These are phyloP conservation scores for Populus alba DNA, from an alignment of 345 rosid genomes.

Conservation along the genomic window DNA sequence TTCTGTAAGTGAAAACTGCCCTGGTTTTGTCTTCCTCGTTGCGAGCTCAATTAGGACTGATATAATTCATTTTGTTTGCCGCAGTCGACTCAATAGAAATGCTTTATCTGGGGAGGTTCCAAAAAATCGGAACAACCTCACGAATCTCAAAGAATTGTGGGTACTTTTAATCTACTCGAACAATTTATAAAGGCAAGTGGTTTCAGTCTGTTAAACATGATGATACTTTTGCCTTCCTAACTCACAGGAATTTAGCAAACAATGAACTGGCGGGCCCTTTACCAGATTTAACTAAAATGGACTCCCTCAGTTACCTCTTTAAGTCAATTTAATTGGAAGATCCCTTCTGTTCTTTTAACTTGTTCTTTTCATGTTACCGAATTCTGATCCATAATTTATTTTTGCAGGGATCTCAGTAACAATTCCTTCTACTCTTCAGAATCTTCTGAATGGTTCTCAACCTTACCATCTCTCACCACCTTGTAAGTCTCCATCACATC, in stretches of 20 bases:
- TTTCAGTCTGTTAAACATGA: background rate
- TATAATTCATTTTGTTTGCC: constrained; percentile 18
- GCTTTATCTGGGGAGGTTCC: constrained; percentile 59
- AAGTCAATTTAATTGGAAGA: constrained; percentile 21
- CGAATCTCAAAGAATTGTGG: constrained; percentile 66
- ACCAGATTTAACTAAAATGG: constrained; percentile 70
- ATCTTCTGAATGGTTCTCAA: constrained; percentile 80
- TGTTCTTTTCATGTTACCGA: background rate
- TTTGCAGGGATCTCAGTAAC: constrained; percentile 80
- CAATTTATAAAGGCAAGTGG: background rate
- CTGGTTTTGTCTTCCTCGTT: background rate
- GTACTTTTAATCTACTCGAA: constrained; percentile 19
- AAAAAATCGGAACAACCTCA: constrained; percentile 64
- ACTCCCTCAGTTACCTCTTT: constrained; percentile 67
- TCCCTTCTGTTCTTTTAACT: background rate
- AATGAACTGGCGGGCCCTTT: constrained; percentile 69
- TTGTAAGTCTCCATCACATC: constrained; percentile 46
- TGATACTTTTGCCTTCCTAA: background rate
- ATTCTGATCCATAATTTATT: background rate
- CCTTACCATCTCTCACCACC: constrained; percentile 76
- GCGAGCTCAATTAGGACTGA: background rate
- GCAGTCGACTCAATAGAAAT: constrained; percentile 94
- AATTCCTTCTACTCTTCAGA: constrained; percentile 62
- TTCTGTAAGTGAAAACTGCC: constrained; percentile 66
- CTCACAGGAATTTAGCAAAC: constrained; percentile 74